These are phyloP conservation scores for Elasticomyces elasticus DNA, from an alignment of 495 filamentous ascomycete species.

Conservation along the genomic window DNA sequence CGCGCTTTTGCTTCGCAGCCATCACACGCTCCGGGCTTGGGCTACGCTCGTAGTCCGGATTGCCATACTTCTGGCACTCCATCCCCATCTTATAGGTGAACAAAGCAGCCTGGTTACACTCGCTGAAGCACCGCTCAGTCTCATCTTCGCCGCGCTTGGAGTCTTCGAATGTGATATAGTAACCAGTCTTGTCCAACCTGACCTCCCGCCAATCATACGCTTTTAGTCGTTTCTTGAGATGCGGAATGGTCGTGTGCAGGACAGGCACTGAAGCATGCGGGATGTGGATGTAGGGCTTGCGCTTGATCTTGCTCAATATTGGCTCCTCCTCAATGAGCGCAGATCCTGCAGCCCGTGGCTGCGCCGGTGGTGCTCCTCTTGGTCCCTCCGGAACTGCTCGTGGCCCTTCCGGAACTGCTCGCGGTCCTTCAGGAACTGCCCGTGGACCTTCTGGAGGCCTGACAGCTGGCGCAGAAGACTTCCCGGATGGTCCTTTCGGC, in stretches of 20 bases:
- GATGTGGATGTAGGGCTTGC: constrained; percentile 89
- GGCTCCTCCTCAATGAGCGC: constrained; percentile 50
- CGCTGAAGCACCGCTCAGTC: constrained; percentile 61
- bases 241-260: constrained; percentile 68
- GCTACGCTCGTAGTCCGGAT: constrained; percentile 55
- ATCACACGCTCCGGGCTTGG: constrained; percentile 45
- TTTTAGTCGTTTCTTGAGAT: constrained; percentile 79
- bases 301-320: constrained; percentile 56
- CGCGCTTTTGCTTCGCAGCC: constrained; percentile 46
- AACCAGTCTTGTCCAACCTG: constrained; percentile 71
- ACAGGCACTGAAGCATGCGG: constrained; percentile 77
- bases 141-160: constrained; percentile 65
- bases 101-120: constrained; percentile 62
- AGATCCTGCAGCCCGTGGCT: constrained; percentile 37
- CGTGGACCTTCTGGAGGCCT: constrained; percentile 43
- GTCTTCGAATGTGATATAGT: constrained; percentile 81
- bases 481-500: constrained; percentile 68
- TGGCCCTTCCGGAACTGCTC: constrained; percentile 29
- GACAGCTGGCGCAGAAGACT: constrained; percentile 35
- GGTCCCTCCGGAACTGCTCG: constrained; percentile 44
- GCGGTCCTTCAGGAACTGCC: constrained; percentile 37
- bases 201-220: constrained; percentile 67
- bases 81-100: constrained; percentile 93
- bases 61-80: constrained; percentile 64
- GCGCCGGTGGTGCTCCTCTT: constrained; percentile 31